Conservation (phyloP, 768 basidiomycete species). For the Boletus rubescentipes region DNA sequence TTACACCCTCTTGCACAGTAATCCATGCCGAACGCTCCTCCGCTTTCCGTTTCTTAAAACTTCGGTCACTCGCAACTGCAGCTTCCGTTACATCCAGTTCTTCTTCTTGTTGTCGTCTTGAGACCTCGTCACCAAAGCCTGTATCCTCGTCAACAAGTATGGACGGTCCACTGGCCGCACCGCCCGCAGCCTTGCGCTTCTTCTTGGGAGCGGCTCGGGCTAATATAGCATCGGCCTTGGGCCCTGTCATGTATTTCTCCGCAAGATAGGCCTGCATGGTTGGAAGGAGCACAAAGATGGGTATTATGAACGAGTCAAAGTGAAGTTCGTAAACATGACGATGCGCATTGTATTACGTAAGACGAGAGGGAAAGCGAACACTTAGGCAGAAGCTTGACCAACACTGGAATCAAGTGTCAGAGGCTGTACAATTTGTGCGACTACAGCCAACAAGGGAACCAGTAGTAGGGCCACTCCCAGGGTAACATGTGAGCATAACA, state of each 20-base stretch:
- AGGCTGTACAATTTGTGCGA: no score
- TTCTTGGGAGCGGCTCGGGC: slow-evolving; percentile 61
- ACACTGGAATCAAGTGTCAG: background rate
- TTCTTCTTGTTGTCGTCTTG: slow-evolving; percentile 53
- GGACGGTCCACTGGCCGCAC: slow-evolving; percentile 25
- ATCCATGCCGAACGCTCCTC: slow-evolving; percentile 63
- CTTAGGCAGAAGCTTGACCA: no score
- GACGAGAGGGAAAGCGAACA: background rate
- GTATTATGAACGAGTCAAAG: background rate
- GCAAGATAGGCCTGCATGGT: slow-evolving; percentile 81
- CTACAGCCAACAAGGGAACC: background rate
- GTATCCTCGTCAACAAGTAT: slow-evolving; percentile 68
- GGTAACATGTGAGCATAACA: background rate
- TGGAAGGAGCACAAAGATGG: background rate
- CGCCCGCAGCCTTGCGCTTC: slow-evolving; percentile 49
- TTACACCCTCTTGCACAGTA: slow-evolving; percentile 55
- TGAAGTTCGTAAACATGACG: background rate
- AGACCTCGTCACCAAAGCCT: slow-evolving; percentile 55
- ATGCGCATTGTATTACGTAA: slow-evolving; percentile 11
- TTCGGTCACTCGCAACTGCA: slow-evolving; percentile 70
- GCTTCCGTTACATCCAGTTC: slow-evolving; percentile 55
- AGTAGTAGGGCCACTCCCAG: no score
- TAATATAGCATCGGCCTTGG: slow-evolving; percentile 94
- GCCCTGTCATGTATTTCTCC: slow-evolving; percentile 93
- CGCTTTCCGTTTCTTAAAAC: slow-evolving; percentile 74